Base-by-base conservation (phyloP, 176 grass and related monocot species). In the Cenchrus americanus region DNA sequence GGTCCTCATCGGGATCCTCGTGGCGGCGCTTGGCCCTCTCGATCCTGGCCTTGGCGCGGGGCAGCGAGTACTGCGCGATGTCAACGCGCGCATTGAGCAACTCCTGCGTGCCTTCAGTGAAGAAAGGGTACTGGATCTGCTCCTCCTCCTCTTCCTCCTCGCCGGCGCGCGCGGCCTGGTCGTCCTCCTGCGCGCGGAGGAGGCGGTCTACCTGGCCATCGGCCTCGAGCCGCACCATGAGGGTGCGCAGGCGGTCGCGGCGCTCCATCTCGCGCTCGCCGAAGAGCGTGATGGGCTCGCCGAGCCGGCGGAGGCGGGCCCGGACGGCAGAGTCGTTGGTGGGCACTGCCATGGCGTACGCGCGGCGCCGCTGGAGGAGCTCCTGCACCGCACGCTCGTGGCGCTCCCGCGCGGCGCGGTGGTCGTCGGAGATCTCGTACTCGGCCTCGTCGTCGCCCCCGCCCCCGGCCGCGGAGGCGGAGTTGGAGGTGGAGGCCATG, bases 371-470 rank as follows among this genome's bases (percentile, higher is more conserved):
- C 86, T 93, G 90, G 53, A 98, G 82, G 26, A 94, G 90, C 81
- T 98, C 95, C 85, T 98, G 95, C 59, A 98, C 91, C 44, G 92
- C 92, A 76, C 94, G 92, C 82, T 98, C 95, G 82, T 98, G 95
- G 15, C 92, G 95, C 82, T 98, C 92, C 82, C 93, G 87, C 42
- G 95, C 95, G 48, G 91, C 87, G 55, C 90, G 90, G 84, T 90
- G 88, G 63, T 94, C 95, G 10, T 98, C 95, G 8, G 91, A 98
- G 52, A 98, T 52, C 76, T 93, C 95, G 66, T 97, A 94, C 14
- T 87, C 82, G 65, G 53, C 79, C n/a, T 89, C 94, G 3, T 79
- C 88, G 2, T 52, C 87, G 2, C 65, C 84, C n/a, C 67, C 72
- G 10, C 66, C 74, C 24, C 52, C 66, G 42, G 77, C 24, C 24